Evolutionary conservation across 306 rosid genomes (phyloP).

Genomic region (Prinsepia uniflora): DNA sequence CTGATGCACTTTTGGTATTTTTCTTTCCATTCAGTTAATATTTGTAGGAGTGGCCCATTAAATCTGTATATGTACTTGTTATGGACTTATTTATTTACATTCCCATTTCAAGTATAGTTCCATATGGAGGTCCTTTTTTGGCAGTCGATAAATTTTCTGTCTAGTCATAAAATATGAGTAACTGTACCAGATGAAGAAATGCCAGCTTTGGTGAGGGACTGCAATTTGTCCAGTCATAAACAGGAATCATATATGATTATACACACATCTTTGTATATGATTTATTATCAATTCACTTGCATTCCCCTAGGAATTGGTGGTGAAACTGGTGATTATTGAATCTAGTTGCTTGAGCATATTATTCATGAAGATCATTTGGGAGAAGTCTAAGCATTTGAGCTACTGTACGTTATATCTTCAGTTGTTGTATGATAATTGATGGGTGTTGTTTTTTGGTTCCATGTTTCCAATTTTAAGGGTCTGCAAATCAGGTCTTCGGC

Average conservation of each 20-base stretch:
- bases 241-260: not conserved
- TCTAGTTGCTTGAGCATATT: not conserved
- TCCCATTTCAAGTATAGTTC: conserved; percentile 1
- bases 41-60: conserved; percentile 1
- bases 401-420: not conserved
- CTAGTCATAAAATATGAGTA: not conserved
- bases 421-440: not conserved
- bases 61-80: not conserved
- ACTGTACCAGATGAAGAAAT: not conserved
- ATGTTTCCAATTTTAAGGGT: not conserved
- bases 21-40: not conserved
- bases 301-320: not conserved
- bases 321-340: not conserved
- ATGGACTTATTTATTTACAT: not conserved
- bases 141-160: not conserved
- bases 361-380: not conserved
- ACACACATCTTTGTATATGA: not conserved
- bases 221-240: not conserved
- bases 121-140: conserved; percentile 14
- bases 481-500: not conserved
- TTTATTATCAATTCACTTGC: not conserved
- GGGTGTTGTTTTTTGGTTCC: not conserved
- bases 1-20: conserved; percentile 56
- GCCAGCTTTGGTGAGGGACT: not conserved
- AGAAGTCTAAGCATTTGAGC: not conserved